Evolutionary conservation across 306 rosid species (phyloP).

Genomic region (Prunus armeniaca): DNA sequence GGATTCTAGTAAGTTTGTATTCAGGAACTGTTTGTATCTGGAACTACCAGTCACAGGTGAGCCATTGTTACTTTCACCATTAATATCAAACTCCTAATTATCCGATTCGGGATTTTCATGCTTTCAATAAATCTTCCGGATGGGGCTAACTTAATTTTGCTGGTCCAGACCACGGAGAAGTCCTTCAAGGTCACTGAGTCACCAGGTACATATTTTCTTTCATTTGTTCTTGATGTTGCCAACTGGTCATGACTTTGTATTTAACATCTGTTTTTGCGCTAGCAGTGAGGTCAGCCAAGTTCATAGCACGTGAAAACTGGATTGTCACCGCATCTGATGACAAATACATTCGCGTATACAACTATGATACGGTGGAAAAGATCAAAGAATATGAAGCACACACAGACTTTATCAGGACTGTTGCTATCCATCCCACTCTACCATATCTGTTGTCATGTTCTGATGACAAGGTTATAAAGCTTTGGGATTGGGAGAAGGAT

Average conservation of each 20-base stretch:
- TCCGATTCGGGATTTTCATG: not conserved
- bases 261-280: not conserved
- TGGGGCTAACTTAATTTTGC: constrained; percentile 12
- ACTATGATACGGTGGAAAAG: constrained; percentile 37
- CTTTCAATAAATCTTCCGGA: not conserved
- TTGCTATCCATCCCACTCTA: constrained; percentile 51
- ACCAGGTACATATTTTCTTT: constrained; percentile 43
- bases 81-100: no score
- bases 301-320: constrained; percentile 52
- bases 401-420: constrained; percentile 52
- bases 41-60: constrained; percentile 64
- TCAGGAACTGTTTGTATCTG: constrained; percentile 61
- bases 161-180: constrained; percentile 47
- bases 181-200: constrained; percentile 48
- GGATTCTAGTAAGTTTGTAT: constrained; percentile 64
- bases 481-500: constrained; percentile 60
- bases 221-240: not conserved
- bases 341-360: constrained; percentile 45
- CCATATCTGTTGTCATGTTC: constrained; percentile 59
- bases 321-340: constrained; percentile 50
- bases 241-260: not conserved
- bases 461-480: constrained; percentile 49
- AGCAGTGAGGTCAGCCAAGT: constrained; percentile 73
- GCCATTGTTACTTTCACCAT: not conserved
- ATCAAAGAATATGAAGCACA: constrained; percentile 52